Conservation (phyloP, 1,284 basidiomycete species). For the Cutaneotrichosporon daszewskae region DNA sequence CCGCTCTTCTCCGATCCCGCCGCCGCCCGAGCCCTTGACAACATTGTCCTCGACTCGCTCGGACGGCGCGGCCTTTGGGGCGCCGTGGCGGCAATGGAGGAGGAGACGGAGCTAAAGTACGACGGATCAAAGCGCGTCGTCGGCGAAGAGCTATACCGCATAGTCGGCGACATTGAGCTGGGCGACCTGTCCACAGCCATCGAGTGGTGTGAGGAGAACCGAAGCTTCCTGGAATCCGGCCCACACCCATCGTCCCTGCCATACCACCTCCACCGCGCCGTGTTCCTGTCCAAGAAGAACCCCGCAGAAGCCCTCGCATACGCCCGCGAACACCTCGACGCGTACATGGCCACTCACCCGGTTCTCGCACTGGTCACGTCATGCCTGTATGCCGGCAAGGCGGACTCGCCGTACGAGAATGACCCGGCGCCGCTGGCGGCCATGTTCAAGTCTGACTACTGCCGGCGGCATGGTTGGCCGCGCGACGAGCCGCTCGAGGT, state of each 20-base stretch:
- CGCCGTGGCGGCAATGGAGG: constrained; percentile 33
- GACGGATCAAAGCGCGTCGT: constrained; percentile 56
- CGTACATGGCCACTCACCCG: constrained; percentile 71
- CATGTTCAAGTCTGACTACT: constrained; percentile 82
- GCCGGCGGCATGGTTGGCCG: constrained; percentile 77
- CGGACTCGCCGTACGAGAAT: constrained; percentile 24
- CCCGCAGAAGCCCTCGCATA: constrained; percentile 61
- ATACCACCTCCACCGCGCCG: constrained; percentile 78
- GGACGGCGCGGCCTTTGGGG: constrained; percentile 39
- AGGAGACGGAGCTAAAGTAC: constrained; percentile 63
- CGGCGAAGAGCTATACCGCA: constrained; percentile 66
- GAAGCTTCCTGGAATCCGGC: constrained; percentile 59
- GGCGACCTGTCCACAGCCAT: constrained; percentile 69
- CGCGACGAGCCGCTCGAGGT: constrained; percentile 79
- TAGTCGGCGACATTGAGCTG: constrained; percentile 62
- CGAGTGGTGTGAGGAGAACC: constrained; percentile 68
- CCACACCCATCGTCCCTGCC: constrained; percentile 64
- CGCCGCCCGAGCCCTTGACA: constrained; percentile 29
- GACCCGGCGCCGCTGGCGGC: constrained; percentile 60
- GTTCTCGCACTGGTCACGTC: constrained; percentile 73
- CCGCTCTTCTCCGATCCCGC: constrained; percentile 37
- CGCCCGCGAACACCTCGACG: constrained; percentile 61
- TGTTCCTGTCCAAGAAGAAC: constrained; percentile 59
- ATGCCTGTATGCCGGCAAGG: constrained; percentile 53
- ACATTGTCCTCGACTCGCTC: constrained; percentile 38